Conservation (phyloP, 768 basidiomycete genomes). For the Tulasnella sp. region DNA sequence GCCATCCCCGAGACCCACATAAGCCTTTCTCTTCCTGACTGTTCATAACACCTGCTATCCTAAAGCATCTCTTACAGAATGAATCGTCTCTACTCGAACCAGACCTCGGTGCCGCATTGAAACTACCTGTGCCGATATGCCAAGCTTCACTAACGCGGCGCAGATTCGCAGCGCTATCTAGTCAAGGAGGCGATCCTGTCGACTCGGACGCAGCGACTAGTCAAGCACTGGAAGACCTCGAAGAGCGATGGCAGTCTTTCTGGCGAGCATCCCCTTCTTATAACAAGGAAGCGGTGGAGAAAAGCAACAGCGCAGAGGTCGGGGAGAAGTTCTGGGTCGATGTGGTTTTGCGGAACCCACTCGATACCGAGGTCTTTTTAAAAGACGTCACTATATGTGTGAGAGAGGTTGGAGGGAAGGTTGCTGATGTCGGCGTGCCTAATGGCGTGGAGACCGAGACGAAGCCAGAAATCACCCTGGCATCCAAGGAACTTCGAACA, state of each 20-base stretch:
- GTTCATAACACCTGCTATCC: no score
- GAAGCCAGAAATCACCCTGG: conserved; percentile 49
- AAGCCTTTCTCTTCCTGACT: no score
- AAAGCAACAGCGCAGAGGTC: conserved; percentile 47
- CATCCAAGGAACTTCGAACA: conserved; percentile 50
- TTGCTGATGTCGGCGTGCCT: conserved; percentile 27
- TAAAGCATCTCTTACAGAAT: conserved; percentile 45
- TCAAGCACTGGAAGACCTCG: conserved; percentile 46
- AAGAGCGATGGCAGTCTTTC: conserved; percentile 53
- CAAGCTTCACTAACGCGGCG: conserved; percentile 44
- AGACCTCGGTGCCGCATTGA: conserved; percentile 25
- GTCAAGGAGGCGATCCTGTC: conserved; percentile 28
- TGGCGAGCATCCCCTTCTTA: conserved; percentile 32
- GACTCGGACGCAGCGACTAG: conserved; percentile 19
- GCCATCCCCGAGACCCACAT: no score
- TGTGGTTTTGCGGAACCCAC: conserved; percentile 54
- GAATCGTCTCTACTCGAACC: no score
- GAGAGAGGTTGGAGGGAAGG: conserved; percentile 16
- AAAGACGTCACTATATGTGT: conserved; percentile 48
- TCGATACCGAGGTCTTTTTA: conserved; percentile 62
- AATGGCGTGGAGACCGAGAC: conserved; percentile 45
- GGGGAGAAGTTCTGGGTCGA: conserved; percentile 72
- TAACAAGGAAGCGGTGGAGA: conserved; percentile 39
- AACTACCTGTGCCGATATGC: conserved; percentile 59
- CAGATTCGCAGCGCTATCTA: conserved; percentile 42